Conservation (phyloP, 306 rosid genomes). For the Cicer bijugum region DNA sequence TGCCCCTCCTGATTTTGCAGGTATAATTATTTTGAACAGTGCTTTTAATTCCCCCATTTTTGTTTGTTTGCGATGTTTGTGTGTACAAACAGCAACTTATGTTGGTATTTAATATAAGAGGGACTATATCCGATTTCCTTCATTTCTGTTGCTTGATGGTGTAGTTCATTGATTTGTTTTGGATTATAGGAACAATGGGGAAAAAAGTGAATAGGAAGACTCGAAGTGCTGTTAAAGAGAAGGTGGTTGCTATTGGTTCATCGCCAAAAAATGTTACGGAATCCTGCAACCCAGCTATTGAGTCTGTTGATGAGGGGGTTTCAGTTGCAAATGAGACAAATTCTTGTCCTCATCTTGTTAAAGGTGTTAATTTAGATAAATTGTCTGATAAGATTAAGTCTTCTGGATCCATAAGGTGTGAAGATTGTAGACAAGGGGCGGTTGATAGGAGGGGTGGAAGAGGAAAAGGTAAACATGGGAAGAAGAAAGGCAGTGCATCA, state of each 20-base stretch:
- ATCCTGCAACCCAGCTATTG: constrained; percentile 41
- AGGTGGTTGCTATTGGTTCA: constrained; percentile 46
- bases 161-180: constrained; percentile 48
- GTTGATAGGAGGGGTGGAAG: constrained; percentile 66
- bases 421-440: constrained; percentile 71
- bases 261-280: constrained; percentile 48
- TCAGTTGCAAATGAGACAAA: constrained; percentile 60
- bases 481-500: constrained; percentile 68
- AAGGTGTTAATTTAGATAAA: constrained; percentile 62
- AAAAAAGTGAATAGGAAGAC: constrained; percentile 82
- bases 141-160: constrained; percentile 18
- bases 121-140: constrained; percentile 11
- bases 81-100: neutral
- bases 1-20: constrained; percentile 46
- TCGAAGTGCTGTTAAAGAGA: constrained; percentile 62
- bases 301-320: constrained; percentile 54
- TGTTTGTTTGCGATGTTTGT: neutral
- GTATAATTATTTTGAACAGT: neutral
- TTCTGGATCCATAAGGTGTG: constrained; percentile 57
- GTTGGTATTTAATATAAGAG: constrained; percentile 14
- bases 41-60: too few relatives aligned
- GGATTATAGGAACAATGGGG: constrained; percentile 73
- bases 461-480: constrained; percentile 74
- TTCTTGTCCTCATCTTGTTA: constrained; percentile 72
- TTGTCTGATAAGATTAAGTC: constrained; percentile 63